Base-by-base conservation (phyloP, 2,329 filamentous ascomycete species). In the Septoria petroselini region DNA sequence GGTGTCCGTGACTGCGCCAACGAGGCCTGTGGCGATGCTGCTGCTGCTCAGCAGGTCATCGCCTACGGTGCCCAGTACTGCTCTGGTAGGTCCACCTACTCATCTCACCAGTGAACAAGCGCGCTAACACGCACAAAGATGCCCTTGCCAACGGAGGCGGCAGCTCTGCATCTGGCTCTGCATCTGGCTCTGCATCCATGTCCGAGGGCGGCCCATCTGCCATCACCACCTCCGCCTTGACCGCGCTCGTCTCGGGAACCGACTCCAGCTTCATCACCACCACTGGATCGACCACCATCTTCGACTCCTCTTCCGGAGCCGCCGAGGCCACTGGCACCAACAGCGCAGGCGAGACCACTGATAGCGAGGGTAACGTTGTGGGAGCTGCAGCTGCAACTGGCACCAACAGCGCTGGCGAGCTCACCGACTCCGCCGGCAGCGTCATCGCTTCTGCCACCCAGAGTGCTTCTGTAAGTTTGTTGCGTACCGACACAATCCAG, bases 1-100 rank as follows among this genome's bases (percentile, higher is more conserved):
- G 68, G 68, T 55, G 61, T 71, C 19, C 66, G 68, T 45, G 68
- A 71, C 56, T 71, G 68, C 58, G 52, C 68, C 46, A 62, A 65
- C 50, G 38, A 69, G 60, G 63, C 66, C 39, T 71, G 68, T 59
- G 30, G 17, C 4, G 50, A 54, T 29, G 17, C 47, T 4, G 17
- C 48, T 1, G 58, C 62, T 14, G 65, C 65, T 18, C 40, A 61
- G 37, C 44, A 57, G 12, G 65, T 65, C 55, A 65, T 70, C 50
- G 40, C 61, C 9, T 70, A 62, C 60, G 68, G 66, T 46, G 57
- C 55, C 30, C 51, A 53, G 27, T 70, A 66, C 62, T 70, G 68
- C 59, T 30, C 48, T 27, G 54, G 63, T 65, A 45, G 55, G 59
- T 57, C 39, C 15, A 29, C 29, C 18, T 15, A 9, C 12, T 12